A percentile compares a stretch with the other conserved stretches of the same genome.
These are phyloP conservation scores for Aspergillus tanneri DNA, from an alignment of 2,329 filamentous ascomycete genomes.

Conservation along the genomic window DNA sequence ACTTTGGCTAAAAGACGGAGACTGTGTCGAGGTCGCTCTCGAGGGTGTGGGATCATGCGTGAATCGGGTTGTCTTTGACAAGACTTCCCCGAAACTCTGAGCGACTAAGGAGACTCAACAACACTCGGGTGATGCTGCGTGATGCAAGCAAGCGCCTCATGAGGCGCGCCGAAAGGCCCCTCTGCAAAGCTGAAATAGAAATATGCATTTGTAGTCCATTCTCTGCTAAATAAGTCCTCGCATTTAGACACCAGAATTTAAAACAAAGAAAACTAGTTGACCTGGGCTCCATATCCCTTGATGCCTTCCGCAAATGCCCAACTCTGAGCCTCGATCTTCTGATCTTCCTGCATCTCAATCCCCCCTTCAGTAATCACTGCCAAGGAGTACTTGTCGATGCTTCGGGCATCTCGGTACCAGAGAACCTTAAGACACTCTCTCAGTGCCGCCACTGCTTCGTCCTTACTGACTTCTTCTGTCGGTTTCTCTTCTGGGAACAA, in stretches of 20 bases:
- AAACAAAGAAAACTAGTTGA: constrained; percentile 42
- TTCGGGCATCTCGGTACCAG: constrained; percentile 94
- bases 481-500: constrained; percentile 81
- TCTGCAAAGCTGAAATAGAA: not conserved
- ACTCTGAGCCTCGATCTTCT: constrained; percentile 91
- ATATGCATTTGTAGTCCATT: constrained; percentile 29
- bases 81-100: constrained; percentile 39
- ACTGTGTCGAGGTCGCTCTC: constrained; percentile 66
- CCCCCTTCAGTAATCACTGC: constrained; percentile 85
- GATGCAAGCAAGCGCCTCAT: too few relatives aligned
- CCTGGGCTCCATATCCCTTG: constrained; percentile 89
- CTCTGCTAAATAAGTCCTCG: constrained; percentile 12
- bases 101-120: not conserved
- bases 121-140: too few relatives aligned
- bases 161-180: not conserved
- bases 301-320: constrained; percentile 98
- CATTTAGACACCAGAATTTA: constrained; percentile 34
- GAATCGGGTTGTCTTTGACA: constrained; percentile 47
- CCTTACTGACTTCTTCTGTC: constrained; percentile 67
- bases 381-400: constrained; percentile 86
- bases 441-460: constrained; percentile 75
- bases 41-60: constrained; percentile 62
- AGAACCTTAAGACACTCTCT: constrained; percentile 98
- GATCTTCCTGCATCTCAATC: constrained; percentile 78
- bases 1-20: constrained; percentile 68